Conservation (phyloP, 2,329 filamentous ascomycete genomes). For the Diplodia corticola region DNA sequence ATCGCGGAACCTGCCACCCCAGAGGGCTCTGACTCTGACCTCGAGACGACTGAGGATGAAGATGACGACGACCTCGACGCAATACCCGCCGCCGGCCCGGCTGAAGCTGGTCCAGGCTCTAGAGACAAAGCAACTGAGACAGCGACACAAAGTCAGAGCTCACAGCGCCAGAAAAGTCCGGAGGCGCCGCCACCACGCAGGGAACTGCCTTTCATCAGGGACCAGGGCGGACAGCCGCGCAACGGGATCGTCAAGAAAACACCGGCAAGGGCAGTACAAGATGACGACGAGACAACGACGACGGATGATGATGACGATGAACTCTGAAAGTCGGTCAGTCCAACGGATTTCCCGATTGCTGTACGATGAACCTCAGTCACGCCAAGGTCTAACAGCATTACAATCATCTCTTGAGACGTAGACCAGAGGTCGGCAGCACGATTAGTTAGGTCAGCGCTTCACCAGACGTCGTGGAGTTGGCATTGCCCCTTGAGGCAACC, state of each 20-base stretch:
- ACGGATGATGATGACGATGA: constrained; percentile 37
- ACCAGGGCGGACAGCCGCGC: background rate
- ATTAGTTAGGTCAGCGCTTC: background rate
- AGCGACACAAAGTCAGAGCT: constrained; percentile 25
- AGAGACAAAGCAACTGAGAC: constrained; percentile 28
- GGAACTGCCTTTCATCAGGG: constrained; percentile 38
- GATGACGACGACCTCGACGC: constrained; percentile 26
- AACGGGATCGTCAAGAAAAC: background rate
- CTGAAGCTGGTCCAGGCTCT: background rate
- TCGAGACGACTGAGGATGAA: constrained; percentile 39
- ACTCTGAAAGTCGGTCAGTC: constrained; percentile 27
- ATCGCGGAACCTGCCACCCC: constrained; percentile 31
- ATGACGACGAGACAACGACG: constrained; percentile 34
- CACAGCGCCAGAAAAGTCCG: constrained; percentile 4
- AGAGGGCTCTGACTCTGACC: constrained; percentile 31
- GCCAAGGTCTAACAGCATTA: background rate
- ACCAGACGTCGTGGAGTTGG: background rate
- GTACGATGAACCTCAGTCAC: background rate
- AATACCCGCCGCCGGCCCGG: background rate
- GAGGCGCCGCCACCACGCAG: constrained; percentile 35
- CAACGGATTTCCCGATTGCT: background rate
- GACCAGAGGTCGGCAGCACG: background rate
- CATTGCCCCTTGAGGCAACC: background rate
- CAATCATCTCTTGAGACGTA: background rate
- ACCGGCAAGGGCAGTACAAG: background rate